phyloP scores from a whole-genome alignment of 2,329 filamentous ascomycete species.

The Pseudocercospora pini-densiflorae region DNA sequence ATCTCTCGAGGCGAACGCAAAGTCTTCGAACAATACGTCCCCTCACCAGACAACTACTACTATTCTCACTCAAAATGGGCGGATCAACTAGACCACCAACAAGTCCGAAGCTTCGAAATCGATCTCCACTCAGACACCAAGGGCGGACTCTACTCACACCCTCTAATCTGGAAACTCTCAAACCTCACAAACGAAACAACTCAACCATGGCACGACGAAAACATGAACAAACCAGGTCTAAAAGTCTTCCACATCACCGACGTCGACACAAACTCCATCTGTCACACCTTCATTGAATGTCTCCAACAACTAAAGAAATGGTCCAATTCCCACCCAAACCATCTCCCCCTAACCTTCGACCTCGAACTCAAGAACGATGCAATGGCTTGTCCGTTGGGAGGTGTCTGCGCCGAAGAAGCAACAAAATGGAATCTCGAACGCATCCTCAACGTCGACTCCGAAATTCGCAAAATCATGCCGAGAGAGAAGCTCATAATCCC shows the following conservation, averaged over 20 bases:
- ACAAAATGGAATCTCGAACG: slow-evolving; percentile 51
- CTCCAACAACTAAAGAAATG: slow-evolving; percentile 50
- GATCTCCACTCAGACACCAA: slow-evolving; percentile 56
- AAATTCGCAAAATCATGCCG: slow-evolving; percentile 53
- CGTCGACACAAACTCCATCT: slow-evolving; percentile 52
- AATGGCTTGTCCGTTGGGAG: slow-evolving; percentile 39
- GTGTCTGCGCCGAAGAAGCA: slow-evolving; percentile 45
- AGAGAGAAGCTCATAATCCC: slow-evolving; percentile 50
- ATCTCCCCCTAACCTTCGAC: slow-evolving; percentile 56
- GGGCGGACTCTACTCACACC: slow-evolving; percentile 54
- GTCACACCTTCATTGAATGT: slow-evolving; percentile 53
- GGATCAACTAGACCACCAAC: slow-evolving; percentile 52
- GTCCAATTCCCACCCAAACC: slow-evolving; percentile 49
- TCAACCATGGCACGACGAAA: slow-evolving; percentile 45
- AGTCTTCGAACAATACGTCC: slow-evolving; percentile 46
- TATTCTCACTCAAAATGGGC: slow-evolving; percentile 54
- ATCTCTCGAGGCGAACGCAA: slow-evolving; percentile 47
- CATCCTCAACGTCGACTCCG: slow-evolving; percentile 52
- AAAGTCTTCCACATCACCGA: slow-evolving; percentile 60
- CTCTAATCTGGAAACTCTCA: slow-evolving; percentile 48
- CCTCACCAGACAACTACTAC: slow-evolving; percentile 49
- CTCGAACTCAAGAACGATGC: slow-evolving; percentile 55
- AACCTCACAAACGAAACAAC: slow-evolving; percentile 41
- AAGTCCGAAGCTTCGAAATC: slow-evolving; percentile 54
- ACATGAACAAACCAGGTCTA: slow-evolving; percentile 49